A percentile compares a stretch with the other conserved stretches of the same genome.
These are phyloP conservation scores for Claviceps sp. DNA, from an alignment of 2,329 filamentous ascomycete genomes.

Conservation along the genomic window DNA sequence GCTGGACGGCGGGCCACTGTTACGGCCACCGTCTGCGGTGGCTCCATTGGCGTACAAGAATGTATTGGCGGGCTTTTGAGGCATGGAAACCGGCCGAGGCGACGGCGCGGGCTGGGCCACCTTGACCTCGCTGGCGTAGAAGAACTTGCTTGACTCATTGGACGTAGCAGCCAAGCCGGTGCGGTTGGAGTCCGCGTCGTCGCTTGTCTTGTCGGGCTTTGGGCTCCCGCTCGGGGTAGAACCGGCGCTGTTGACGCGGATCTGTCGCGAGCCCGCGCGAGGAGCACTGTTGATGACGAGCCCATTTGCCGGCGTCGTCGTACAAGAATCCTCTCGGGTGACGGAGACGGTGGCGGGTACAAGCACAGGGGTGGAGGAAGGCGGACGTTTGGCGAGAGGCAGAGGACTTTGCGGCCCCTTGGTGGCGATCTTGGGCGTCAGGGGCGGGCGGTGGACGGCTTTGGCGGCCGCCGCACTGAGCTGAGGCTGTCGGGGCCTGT, in stretches of 20 bases:
- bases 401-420: conserved; percentile 19
- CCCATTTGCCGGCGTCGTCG: conserved; percentile 38
- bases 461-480: conserved; percentile 50
- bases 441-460: conserved; percentile 32
- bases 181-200: conserved; percentile 24
- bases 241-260: conserved; percentile 53
- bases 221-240: conserved; percentile 54
- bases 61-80: conserved; percentile 31
- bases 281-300: conserved; percentile 62
- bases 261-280: conserved; percentile 60
- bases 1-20: conserved; percentile 16
- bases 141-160: conserved; percentile 52
- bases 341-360: conserved; percentile 10
- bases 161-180: conserved; percentile 17
- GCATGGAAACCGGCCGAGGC: conserved; percentile 24
- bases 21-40: conserved; percentile 25
- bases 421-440: conserved; percentile 43
- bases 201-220: conserved; percentile 26
- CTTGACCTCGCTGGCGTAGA: conserved; percentile 74
- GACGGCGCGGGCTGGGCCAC: conserved; percentile 24
- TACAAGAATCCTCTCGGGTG: conserved; percentile 33
- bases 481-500: conserved; percentile 53
- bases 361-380: conserved; percentile 7
- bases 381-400: conserved; percentile 27
- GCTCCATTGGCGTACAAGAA: conserved; percentile 46